Conservation (phyloP, 2,329 filamentous ascomycete genomes). For the Penicillium sp. region DNA sequence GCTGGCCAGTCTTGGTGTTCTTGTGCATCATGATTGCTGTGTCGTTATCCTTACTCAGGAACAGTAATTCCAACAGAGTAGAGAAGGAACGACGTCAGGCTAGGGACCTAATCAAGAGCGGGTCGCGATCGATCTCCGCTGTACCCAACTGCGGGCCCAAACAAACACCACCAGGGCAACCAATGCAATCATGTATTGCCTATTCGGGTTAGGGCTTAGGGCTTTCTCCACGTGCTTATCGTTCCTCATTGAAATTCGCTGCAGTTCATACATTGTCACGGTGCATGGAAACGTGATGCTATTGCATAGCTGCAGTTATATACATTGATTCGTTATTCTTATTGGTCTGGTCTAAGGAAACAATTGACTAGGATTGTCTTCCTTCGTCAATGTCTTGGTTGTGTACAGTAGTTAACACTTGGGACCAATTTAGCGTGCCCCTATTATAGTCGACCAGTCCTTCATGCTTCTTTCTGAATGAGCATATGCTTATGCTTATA, state of each 20-base stretch:
- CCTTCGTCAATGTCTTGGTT: no score
- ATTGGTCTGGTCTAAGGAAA: no score
- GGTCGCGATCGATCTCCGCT: conserved; percentile 10
- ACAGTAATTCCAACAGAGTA: neutral
- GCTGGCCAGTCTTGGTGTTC: conserved; percentile 35
- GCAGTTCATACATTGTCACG: no score
- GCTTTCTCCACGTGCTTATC: conserved; percentile 6
- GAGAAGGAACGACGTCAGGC: conserved; percentile 12
- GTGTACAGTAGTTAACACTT: no score
- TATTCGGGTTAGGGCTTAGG: conserved; percentile 18
- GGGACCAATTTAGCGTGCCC: no score
- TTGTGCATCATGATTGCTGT: conserved; percentile 40
- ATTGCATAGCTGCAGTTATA: no score
- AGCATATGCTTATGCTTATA: no score
- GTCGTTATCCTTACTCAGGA: neutral
- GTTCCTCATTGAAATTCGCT: neutral
- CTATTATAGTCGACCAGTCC: no score
- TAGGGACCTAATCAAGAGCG: conserved; percentile 7
- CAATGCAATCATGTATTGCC: conserved; percentile 12
- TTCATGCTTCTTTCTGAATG: no score
- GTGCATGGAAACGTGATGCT: no score
- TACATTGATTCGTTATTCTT: no score
- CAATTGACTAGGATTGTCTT: no score
- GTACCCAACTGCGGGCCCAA: conserved; percentile 12
- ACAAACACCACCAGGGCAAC: conserved; percentile 29